These are phyloP conservation scores for Acer yangbiense DNA, from an alignment of 345 rosid species.

Conservation along the genomic window DNA sequence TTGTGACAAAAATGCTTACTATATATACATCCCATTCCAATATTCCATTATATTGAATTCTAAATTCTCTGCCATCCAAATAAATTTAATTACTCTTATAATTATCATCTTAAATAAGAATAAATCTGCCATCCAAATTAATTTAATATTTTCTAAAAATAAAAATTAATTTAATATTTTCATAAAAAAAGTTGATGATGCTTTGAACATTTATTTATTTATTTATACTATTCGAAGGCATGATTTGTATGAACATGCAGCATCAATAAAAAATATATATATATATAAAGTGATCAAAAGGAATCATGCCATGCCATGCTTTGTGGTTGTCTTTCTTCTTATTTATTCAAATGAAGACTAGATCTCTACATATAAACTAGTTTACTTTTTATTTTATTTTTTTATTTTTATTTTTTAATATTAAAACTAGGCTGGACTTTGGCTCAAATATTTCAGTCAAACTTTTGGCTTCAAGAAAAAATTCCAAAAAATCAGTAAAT, in stretches of 20 bases:
- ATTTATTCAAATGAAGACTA: neutral
- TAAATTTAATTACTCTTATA: neutral
- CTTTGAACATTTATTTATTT: neutral
- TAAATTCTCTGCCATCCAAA: conserved; percentile 12
- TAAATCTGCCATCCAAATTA: neutral
- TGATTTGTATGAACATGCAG: conserved; percentile 2
- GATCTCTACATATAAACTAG: neutral
- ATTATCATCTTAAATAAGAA: neutral
- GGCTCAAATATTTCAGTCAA: conserved; percentile 12
- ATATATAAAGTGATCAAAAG: neutral
- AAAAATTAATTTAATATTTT: neutral
- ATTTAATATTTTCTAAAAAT: neutral
- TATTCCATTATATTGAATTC: neutral
- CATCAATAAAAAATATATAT: neutral
- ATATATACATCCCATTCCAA: neutral
- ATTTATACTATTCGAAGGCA: neutral
- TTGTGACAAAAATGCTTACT: neutral
- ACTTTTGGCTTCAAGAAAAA: conserved; percentile 13
- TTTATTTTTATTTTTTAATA: no score
- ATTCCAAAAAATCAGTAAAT: conserved; percentile 8
- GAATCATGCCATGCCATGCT: neutral
- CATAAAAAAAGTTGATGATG: neutral
- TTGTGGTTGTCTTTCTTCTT: no score
- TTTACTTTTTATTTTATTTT: no score
- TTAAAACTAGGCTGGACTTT: conserved; percentile 1